Conservation (phyloP, 371 early-diverging fungal species). For the Lichtheimia ramosa region DNA sequence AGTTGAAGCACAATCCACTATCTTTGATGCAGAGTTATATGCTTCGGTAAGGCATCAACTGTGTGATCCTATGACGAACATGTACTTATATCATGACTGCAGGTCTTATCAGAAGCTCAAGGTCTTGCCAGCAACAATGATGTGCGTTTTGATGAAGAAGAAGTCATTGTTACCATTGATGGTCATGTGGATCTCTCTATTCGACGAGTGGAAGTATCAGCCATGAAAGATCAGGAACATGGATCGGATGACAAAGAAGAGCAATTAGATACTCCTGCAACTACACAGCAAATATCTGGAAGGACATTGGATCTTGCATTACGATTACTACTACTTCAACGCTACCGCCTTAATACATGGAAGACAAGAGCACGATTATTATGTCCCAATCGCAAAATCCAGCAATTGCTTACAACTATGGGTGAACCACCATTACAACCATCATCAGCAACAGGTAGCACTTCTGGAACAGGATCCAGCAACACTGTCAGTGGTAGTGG, state of each 20-base stretch:
- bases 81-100: background rate
- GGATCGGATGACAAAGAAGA: background rate
- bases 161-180: constrained; percentile 53
- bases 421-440: constrained; percentile 8
- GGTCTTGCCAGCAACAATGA: constrained; percentile 45
- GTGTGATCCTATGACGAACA: background rate
- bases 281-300: constrained; percentile 25
- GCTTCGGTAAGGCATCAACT: constrained; percentile 40
- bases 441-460: constrained; percentile 1
- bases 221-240: background rate
- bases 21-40: constrained; percentile 62
- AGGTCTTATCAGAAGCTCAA: constrained; percentile 60
- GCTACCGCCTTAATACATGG: constrained; percentile 41
- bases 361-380: constrained; percentile 32
- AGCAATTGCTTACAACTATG: constrained; percentile 20
- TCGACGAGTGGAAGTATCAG: constrained; percentile 12
- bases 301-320: constrained; percentile 32
- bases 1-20: constrained; percentile 47
- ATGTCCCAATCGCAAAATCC: constrained; percentile 30
- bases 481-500: constrained; percentile 4
- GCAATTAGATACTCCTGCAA: background rate
- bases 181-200: constrained; percentile 55
- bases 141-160: constrained; percentile 53
- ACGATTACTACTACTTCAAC: constrained; percentile 38
- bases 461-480: constrained; percentile 1